Percentiles rank a stretch among this genome's conserved stretches.
These are phyloP conservation scores for Wickerhamomyces canadensis DNA, from an alignment of 805 yeast species.

Conservation along the genomic window DNA sequence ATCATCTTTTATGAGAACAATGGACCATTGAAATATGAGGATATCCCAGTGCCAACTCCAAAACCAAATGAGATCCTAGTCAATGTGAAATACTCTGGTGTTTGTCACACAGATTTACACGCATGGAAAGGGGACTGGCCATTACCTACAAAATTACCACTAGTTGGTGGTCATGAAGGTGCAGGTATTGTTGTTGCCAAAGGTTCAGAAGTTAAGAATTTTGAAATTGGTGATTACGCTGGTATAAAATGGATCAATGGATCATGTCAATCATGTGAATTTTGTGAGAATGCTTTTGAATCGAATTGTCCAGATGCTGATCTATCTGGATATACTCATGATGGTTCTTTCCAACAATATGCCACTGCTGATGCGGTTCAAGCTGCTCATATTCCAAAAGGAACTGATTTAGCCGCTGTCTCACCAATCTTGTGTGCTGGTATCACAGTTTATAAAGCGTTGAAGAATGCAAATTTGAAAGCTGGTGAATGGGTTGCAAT, in stretches of 20 bases:
- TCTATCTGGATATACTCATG: conserved; percentile 81
- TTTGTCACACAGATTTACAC: conserved; percentile 61
- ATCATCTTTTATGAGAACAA: conserved; percentile 45
- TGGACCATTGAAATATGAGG: conserved; percentile 43
- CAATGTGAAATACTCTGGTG: conserved; percentile 60
- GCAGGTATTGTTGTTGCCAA: conserved; percentile 58
- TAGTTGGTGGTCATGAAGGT: conserved; percentile 68
- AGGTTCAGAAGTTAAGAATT: conserved; percentile 51
- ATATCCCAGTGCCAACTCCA: conserved; percentile 53
- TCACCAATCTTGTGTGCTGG: conserved; percentile 90
- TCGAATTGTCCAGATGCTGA: conserved; percentile 63
- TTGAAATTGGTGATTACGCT: conserved; percentile 55
- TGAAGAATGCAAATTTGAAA: conserved; percentile 63
- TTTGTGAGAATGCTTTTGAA: conserved; percentile 47
- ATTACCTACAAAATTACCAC: conserved; percentile 46
- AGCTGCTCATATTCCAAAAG: conserved; percentile 72
- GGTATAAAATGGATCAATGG: conserved; percentile 64
- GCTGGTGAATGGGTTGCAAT: conserved; percentile 72
- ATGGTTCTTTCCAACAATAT: conserved; percentile 88
- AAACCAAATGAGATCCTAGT: conserved; percentile 51
- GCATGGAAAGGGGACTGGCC: conserved; percentile 73
- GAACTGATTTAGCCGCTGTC: conserved; percentile 65
- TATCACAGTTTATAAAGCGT: conserved; percentile 84
- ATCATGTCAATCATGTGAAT: conserved; percentile 56
- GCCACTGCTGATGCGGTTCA: conserved; percentile 84